Evolutionary conservation across 106 monocot species (phyloP).

Genomic region (Dioscorea dumetorum): DNA sequence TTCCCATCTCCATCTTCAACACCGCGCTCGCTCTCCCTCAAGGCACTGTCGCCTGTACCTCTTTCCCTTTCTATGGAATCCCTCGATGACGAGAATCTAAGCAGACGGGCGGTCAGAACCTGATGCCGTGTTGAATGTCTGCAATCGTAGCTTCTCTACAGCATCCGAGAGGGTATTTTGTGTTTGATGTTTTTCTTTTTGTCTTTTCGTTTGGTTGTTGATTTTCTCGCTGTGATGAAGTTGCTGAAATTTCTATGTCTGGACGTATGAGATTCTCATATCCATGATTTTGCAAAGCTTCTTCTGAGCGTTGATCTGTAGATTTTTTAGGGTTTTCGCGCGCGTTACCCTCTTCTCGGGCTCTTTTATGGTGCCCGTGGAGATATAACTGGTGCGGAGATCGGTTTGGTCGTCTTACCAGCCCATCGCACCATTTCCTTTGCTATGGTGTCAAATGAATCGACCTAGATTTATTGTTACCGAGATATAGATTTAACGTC

Average conservation of each 20-base stretch:
- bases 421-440: conserved; percentile 18
- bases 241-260: conserved; percentile 26
- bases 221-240: conserved; percentile 13
- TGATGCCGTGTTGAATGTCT: conserved; percentile 61
- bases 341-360: conserved; percentile 17
- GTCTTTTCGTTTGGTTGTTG: background rate
- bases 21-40: no score
- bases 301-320: conserved; percentile 16
- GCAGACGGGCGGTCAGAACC: conserved; percentile 61
- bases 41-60: no score
- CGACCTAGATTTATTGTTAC: background rate
- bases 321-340: background rate
- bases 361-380: background rate
- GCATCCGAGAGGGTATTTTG: conserved; percentile 27
- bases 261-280: conserved; percentile 31
- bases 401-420: conserved; percentile 33
- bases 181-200: no score
- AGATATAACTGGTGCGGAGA: conserved; percentile 32
- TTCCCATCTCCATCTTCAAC: no score
- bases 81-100: conserved; percentile 32
- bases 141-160: conserved; percentile 11
- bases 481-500: no score
- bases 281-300: conserved; percentile 23
- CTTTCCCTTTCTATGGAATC: no score
- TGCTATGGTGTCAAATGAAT: conserved; percentile 46